Percentiles rank a stretch among this genome's conserved stretches.
phyloP scores from a whole-genome alignment of 805 yeast genomes.

The Hagleromyces aurorensis region DNA sequence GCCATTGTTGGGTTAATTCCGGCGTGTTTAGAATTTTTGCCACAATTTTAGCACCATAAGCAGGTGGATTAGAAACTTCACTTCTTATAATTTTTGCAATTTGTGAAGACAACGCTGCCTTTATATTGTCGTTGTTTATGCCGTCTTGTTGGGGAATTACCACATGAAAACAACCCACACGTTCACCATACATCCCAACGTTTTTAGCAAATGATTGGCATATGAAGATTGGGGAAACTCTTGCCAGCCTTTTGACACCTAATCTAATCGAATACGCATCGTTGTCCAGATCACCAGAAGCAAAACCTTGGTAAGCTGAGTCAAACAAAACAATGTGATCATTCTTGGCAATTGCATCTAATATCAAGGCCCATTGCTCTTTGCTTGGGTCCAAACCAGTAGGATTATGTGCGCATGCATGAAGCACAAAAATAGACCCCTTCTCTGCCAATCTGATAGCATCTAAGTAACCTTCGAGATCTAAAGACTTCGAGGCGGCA shows the following conservation, averaged over 20 bases:
- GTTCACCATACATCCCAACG: conserved; percentile 95
- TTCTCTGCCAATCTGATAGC: conserved; percentile 58
- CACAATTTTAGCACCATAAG: conserved; percentile 91
- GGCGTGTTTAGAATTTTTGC: conserved; percentile 61
- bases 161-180: conserved; percentile 88
- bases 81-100: conserved; percentile 68
- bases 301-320: conserved; percentile 96
- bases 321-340: conserved; percentile 81
- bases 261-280: conserved; percentile 74
- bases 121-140: conserved; percentile 34
- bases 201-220: conserved; percentile 97
- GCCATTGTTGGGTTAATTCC: conserved; percentile 73
- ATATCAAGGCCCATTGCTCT: conserved; percentile 71
- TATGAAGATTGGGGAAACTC: conserved; percentile 53
- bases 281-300: conserved; percentile 73
- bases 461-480: conserved; percentile 56
- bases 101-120: conserved; percentile 63
- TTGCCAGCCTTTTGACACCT: conserved; percentile 43
- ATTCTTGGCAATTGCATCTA: conserved; percentile 49
- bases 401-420: conserved; percentile 97
- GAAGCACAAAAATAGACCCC: conserved; percentile 77
- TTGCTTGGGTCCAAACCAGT: conserved; percentile 90
- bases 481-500: conserved; percentile 56
- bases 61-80: conserved; percentile 90
- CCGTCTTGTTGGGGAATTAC: conserved; percentile 39